Evolutionary conservation across 306 rosid genomes (phyloP), one percentile per base, ranked within the genome.

Genomic region (Malus orientalis): DNA sequence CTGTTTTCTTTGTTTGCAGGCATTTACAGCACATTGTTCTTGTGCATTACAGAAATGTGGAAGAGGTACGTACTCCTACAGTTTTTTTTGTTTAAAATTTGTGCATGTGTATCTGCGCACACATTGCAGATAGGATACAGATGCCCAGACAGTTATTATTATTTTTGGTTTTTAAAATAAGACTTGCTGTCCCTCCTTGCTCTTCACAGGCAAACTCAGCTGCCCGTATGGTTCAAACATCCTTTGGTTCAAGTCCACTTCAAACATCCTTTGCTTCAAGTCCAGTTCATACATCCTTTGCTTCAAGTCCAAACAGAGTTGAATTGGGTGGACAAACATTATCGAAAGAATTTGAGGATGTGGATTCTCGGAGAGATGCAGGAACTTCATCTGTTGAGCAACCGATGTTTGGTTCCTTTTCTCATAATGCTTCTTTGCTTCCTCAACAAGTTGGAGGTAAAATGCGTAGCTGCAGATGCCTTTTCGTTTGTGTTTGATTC

Each of bases 11-110:
- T 47, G 38, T 71, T 67, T 11, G 6, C 45, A 38, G 96, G 87
- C 78, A 67, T 60, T 83, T 89, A 58, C 88, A 91, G 82, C 89
- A 89, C 85, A 89, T 91, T 82, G 96, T 87, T 76, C 93, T 91
- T 74, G 93, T 91, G 58, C 96, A 91, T 79, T 91, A 91, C 81
- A 86, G 91, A 75, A 84, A 90, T 54, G 84, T 86, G 71, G 86
- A 79, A 74, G 93, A 87, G 92, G 96, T 91, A 75, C n/a, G 96
- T 91, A 75, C 25, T 47, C 54, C 45, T 40, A 40, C 54, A 47
- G 53, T 47, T 47, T 44, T 47, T 47, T 47, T 47, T 14, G 54
- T 47, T 47, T 47, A 47, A 47, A 47, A 47, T 47, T 19, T 47
- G 54, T 47, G 16, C 54, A 13, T 47, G 19, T 40, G 45, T 9